Evolutionary conservation across 768 basidiomycete genomes (phyloP), one percentile per base, ranked within the genome.

Genomic region (Lactarius hatsudake): DNA sequence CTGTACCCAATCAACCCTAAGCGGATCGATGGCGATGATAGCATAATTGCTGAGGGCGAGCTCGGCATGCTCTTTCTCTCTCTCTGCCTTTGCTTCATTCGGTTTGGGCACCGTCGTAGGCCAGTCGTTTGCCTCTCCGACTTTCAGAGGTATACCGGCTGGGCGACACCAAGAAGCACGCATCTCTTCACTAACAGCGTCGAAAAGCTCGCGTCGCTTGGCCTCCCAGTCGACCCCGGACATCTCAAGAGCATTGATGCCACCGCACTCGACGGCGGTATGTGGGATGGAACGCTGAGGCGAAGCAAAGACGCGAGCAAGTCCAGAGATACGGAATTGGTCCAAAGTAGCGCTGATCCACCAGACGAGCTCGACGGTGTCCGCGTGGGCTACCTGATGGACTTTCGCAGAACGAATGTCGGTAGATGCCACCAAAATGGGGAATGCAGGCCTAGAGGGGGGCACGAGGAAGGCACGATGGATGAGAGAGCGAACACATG

Each of bases 371-470:
- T 94, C 88, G 67, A 87, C 83, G 53, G 79, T 74, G 12, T 81
- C 73, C 64, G 79, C 80, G 43, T 79, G 72, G 28, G 77, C 78
- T 57, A 93, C 77, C 70, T 93, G 87, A 1, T 75, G 57, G 40
- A 85, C 81, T 72, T 94, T 94, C 26, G 86, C 86, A 2, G 86
- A 81, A 30, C 93, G 88, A 56, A 87, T 74, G 77, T 93, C 92
- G 57, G 91, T 91, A 15, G 87, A 84, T 58, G 82, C 79, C 54
- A 93, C 71, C 69, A 94, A 74, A 6, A 94, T 78, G 0, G 90
- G 88, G 4, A 84, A 78, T 32, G 78, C 70, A 1, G 85, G 83
- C 20, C 74, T 69, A 26, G 75, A 71, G 7, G 77, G 74, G 2
- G 82, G 77, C 10, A 80, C 74, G 48, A 91, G 69, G 74, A 90